These are phyloP conservation scores for Lachnellula willkommii DNA, from an alignment of 2,329 filamentous ascomycete species.

Conservation along the genomic window DNA sequence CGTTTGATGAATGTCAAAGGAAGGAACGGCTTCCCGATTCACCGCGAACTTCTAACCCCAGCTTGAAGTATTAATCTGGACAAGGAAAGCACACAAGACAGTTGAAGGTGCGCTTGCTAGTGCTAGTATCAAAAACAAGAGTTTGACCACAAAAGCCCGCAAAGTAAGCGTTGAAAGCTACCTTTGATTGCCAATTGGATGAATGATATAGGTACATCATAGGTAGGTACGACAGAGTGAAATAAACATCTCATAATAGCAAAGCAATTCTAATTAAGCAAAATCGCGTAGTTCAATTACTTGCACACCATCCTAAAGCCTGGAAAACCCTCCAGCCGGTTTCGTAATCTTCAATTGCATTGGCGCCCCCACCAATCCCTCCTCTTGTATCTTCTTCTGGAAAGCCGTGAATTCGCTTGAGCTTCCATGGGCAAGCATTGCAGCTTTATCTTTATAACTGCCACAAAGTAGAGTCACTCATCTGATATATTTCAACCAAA, in stretches of 20 bases:
- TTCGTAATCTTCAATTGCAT: conserved; percentile 26
- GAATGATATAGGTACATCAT: no score
- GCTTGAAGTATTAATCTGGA: no score
- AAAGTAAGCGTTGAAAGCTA: no score
- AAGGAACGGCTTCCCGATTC: neutral
- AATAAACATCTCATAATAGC: neutral
- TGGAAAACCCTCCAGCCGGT: conserved; percentile 24
- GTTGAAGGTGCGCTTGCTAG: no score
- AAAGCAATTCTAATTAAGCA: neutral
- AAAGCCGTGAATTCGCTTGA: conserved; percentile 22
- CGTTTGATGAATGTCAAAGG: neutral
- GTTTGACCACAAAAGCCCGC: no score
- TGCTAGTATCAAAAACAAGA: no score
- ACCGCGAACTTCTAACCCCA: no score
- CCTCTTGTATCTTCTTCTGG: conserved; percentile 20
- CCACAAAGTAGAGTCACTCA: neutral
- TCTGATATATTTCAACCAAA: neutral
- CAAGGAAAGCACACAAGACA: no score
- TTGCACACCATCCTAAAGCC: conserved; percentile 12
- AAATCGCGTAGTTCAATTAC: neutral
- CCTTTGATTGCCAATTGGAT: no score
- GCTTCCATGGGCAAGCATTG: conserved; percentile 19
- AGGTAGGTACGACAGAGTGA: no score
- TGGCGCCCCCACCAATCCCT: conserved; percentile 20
- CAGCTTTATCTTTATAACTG: conserved; percentile 28